Evolutionary conservation across 306 rosid genomes (phyloP).

Genomic region (Rubus idaeus): DNA sequence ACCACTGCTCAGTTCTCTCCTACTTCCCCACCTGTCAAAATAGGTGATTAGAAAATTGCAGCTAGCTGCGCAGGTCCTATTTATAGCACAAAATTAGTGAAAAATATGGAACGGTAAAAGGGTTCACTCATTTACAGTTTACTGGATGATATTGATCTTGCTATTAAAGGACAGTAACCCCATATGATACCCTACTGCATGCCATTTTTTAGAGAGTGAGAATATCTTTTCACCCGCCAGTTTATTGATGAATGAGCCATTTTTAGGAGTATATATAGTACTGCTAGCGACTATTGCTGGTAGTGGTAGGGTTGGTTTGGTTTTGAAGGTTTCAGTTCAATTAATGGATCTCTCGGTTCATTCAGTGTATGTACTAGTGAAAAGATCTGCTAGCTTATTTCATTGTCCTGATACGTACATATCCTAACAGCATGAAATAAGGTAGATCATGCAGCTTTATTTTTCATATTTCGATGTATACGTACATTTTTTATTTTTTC

Average conservation of each 20-base stretch:
- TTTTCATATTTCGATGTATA: too few species aligned
- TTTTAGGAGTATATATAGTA: not conserved
- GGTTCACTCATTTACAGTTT: not conserved
- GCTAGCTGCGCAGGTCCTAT: not conserved
- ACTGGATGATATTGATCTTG: too few species aligned
- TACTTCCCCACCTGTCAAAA: not conserved
- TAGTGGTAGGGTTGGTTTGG: not conserved
- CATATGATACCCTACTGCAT: not conserved
- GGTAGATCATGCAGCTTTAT: not conserved
- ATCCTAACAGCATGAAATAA: not conserved
- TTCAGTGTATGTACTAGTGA: not conserved
- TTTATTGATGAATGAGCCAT: too few species aligned
- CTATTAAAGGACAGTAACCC: not conserved
- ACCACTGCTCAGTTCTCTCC: not conserved
- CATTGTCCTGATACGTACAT: not conserved
- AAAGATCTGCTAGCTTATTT: not conserved
- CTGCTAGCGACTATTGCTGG: not conserved
- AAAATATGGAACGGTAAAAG: not conserved
- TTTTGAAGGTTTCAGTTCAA: not conserved
- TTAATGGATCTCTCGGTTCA: not conserved
- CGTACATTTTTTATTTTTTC: too few species aligned
- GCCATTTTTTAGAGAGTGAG: not conserved
- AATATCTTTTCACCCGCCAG: not conserved
- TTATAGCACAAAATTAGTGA: not conserved
- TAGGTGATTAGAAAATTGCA: not conserved